Base-by-base conservation (phyloP, 2,329 filamentous ascomycete genomes). In the Claviceps sp. region DNA sequence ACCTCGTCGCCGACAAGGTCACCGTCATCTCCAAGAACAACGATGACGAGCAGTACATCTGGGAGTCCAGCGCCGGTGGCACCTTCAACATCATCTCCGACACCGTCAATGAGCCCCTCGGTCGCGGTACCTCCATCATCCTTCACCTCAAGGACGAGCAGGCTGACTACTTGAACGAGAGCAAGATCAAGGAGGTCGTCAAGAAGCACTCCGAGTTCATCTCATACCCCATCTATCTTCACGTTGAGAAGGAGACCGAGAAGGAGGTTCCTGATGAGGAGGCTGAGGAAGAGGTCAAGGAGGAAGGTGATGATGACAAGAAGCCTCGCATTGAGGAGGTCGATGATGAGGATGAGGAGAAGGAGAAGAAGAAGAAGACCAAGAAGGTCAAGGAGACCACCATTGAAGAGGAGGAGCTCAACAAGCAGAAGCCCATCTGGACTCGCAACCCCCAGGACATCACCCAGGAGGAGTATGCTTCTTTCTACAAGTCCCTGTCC, bases 141-240 rank as follows among this genome's bases (percentile, higher is more conserved):
- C 89, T 98, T 57, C 88, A 97, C 81, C 81, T 98, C 68, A 98
- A 98, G 87, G 93, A 98, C 64, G 93, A 98, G 83, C 93, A 98
- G 81, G 80, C 78, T 60, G 93, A 97, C 73, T 98, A 95, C 84
- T 80, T 97, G 62, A 94, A 97, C 75, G 93, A 98, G 86, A 81
- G 81, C 80, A 93, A 91, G 82, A 86, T 98, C 81, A 98, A 98
- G 87, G 93, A 98, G 81, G 91, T 98, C 61, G 90, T 98, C 81
- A 97, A 97, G 89, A 98, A 98, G 88, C 93, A 98, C 87, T 97
- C 93, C 70, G 93, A 98, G 80, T 98, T 98, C 82, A 98, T 98
- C 80, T 97, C 93, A 50, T 98, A 98, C 82, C 93, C 93, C 69
- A 98, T 98, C 85, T 98, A 96, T 82, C 91, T 98, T 62, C 93